Evolutionary conservation across 441 rosid genomes (phyloP), one percentile per base, ranked within the genome.

Genomic region (Eruca vesicaria): DNA sequence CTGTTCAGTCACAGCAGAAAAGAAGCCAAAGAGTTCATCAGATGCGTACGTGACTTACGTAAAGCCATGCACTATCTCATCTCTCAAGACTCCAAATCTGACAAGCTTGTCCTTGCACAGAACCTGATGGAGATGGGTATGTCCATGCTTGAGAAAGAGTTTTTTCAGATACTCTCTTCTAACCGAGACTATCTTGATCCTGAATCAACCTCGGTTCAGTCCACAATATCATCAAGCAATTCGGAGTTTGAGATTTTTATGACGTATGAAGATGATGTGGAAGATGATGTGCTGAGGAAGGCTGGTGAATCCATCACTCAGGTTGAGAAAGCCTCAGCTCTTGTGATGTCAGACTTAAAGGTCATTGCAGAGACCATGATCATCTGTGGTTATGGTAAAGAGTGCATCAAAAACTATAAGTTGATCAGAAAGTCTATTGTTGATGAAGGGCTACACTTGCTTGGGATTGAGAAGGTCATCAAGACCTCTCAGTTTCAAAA

Each of bases 331-430:
- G 81, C 78, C 28, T 74, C 90, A 0, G 81, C 72, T 2, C 59
- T 73, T 15, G 84, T 78, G 56, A 80, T 87, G 87, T 67, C 80
- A 0, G 88, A 89, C 68, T 61, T 89, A 12, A 87, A 82, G 74
- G 71, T 79, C 23, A 83, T 89, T 50, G 91, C 86, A 52, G 91
- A 84, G 50, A 83, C 84, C 59, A 87, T 89, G 94, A 72, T 85
- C 50, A 69, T 76, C n/a, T 82, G 72, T 33, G 91, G 91, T 9
- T 87, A 89, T 33, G 85, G 86, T 4, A 83, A 80, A 57, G 94
- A 86, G 69, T 89, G 94, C 31, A 63, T 79, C 14, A 75, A 80
- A 67, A 81, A 72, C 21, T 87, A 89, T 67, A 84, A 81, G 61
- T 2, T 67, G 64, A 61, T 74, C 63, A 74, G 94, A 61, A 86